Conservation (phyloP, 352 stramenopile genomes). For the Blastocystis sp. region DNA sequence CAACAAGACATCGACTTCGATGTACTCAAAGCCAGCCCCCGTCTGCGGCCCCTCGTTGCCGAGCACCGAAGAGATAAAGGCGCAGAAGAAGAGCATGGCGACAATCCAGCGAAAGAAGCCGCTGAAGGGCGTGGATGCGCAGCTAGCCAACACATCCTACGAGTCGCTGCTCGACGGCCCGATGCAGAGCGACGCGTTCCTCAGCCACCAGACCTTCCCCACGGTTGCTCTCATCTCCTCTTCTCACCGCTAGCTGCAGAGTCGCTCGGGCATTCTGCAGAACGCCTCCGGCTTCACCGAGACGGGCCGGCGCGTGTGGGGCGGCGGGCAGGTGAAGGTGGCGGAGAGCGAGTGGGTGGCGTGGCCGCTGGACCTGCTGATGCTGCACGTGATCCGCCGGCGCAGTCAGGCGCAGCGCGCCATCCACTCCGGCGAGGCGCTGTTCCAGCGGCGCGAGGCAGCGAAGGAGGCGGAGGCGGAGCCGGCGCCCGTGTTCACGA, state of each 20-base stretch:
- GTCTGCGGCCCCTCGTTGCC: background rate
- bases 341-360: slow-evolving; percentile 18
- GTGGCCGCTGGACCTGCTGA: slow-evolving; percentile 52
- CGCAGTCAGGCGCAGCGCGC: background rate
- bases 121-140: background rate
- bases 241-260: background rate
- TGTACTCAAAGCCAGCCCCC: background rate
- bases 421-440: background rate
- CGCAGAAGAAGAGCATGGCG: background rate
- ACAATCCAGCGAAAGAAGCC: no score
- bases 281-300: slow-evolving; percentile 32
- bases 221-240: background rate
- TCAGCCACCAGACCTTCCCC: background rate
- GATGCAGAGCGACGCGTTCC: slow-evolving; percentile 2
- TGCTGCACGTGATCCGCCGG: slow-evolving; percentile 3
- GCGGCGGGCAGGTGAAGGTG: slow-evolving; percentile 58
- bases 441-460: background rate
- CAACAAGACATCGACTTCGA: slow-evolving; percentile 14
- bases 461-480: background rate
- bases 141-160: background rate
- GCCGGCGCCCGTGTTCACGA: background rate
- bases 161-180: background rate
- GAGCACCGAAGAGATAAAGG: background rate
- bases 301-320: slow-evolving; percentile 49
- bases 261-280: slow-evolving; percentile 22